Evolutionary conservation across 306 rosid genomes (phyloP).

Genomic region (Lathyrus aphaca): DNA sequence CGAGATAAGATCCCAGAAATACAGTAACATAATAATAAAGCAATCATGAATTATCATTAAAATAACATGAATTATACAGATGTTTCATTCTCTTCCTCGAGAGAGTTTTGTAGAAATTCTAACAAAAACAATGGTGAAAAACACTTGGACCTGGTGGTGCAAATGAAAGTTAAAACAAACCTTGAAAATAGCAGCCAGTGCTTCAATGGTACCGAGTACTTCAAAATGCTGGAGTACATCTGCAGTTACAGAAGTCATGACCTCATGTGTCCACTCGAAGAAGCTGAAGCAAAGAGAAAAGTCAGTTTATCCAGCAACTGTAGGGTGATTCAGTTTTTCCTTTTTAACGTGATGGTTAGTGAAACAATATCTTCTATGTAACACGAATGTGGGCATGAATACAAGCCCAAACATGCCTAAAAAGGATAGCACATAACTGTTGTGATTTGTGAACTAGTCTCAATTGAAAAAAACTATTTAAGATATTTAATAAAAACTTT

Average conservation of each 20-base stretch:
- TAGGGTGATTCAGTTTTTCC: not conserved
- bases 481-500: slow-evolving; percentile 15
- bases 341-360: slow-evolving; percentile 13
- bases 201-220: slow-evolving; percentile 79
- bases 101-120: not conserved
- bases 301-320: slow-evolving; percentile 34
- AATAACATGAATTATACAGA: slow-evolving; percentile 1
- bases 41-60: slow-evolving; percentile 4
- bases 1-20: slow-evolving; percentile 1
- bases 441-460: not conserved
- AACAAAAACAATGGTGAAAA: slow-evolving; percentile 30
- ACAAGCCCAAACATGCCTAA: slow-evolving; percentile 28
- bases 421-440: slow-evolving; percentile 13
- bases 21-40: not conserved
- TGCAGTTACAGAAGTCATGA: slow-evolving; percentile 64
- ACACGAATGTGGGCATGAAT: slow-evolving; percentile 16
- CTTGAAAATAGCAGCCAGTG: slow-evolving; percentile 90
- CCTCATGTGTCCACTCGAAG: slow-evolving; percentile 80
- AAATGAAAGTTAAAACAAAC: slow-evolving; percentile 49
- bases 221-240: slow-evolving; percentile 71
- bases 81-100: slow-evolving; percentile 10
- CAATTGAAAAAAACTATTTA: not conserved
- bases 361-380: slow-evolving; percentile 1
- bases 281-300: slow-evolving; percentile 68
- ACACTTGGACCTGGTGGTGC: slow-evolving; percentile 11